Conservation (phyloP, 495 filamentous ascomycete genomes). For the Tuber microsphaerosporum region DNA sequence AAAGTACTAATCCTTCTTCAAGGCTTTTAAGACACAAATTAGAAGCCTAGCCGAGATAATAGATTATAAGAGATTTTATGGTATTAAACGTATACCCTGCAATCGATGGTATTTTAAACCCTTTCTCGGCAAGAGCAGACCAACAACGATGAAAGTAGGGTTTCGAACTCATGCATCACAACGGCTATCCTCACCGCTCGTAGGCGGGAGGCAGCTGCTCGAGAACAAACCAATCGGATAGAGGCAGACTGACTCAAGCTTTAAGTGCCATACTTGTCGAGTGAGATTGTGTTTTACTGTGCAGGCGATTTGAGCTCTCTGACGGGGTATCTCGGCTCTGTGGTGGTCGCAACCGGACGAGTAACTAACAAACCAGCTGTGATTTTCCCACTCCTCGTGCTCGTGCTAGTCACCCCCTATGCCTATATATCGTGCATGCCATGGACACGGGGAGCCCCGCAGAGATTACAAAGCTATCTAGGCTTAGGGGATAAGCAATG, state of each 20-base stretch:
- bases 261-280: not conserved
- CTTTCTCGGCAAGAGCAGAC: not conserved
- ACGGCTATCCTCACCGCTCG: not conserved
- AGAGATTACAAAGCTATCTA: not conserved
- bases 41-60: no score
- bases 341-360: not conserved
- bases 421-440: not conserved
- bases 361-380: not conserved
- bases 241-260: not conserved
- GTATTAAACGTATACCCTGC: no score
- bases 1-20: no score
- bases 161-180: not conserved
- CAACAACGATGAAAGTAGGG: not conserved
- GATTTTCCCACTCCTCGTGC: not conserved
- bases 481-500: not conserved
- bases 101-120: no score
- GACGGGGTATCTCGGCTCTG: not conserved
- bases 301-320: not conserved
- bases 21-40: no score
- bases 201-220: not conserved
- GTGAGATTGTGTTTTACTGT: not conserved
- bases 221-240: not conserved
- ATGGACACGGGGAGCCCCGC: not conserved
- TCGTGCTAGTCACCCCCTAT: not conserved
- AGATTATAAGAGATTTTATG: no score